These are phyloP conservation scores for Oidium heveae DNA, from an alignment of 2,329 filamentous ascomycete genomes.

Conservation along the genomic window DNA sequence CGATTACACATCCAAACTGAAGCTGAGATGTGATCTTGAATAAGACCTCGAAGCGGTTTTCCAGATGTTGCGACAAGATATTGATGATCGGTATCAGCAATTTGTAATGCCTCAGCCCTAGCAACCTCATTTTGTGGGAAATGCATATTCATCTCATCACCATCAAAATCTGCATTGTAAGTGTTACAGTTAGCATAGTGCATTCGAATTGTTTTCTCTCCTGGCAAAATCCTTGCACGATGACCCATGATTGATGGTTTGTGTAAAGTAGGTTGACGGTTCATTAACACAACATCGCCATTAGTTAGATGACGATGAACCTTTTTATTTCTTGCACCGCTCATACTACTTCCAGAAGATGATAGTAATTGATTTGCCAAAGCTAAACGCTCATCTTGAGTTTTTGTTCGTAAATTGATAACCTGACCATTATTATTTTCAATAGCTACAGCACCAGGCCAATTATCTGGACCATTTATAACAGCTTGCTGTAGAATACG, in stretches of 20 bases:
- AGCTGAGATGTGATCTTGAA: conserved; percentile 95
- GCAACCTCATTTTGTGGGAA: conserved; percentile 95
- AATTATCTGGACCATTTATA: conserved; percentile 78
- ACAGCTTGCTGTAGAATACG: conserved; percentile 89
- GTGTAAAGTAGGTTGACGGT: conserved; percentile 88
- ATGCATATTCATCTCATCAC: conserved; percentile 99
- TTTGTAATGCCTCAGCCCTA: conserved; percentile 69
- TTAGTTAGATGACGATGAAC: conserved; percentile 90
- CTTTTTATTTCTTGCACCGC: conserved; percentile 72
- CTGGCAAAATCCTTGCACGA: conserved; percentile 68
- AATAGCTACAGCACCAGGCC: conserved; percentile 82
- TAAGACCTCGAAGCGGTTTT: conserved; percentile 80
- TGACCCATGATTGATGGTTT: conserved; percentile 99
- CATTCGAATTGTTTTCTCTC: conserved; percentile 96
- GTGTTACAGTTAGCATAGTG: conserved; percentile 99
- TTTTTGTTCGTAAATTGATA: conserved; percentile 67
- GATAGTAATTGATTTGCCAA: conserved; percentile 84
- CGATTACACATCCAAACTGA: conserved; percentile 74
- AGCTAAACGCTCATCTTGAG: conserved; percentile 62
- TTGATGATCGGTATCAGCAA: conserved; percentile 92
- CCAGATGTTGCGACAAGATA: conserved; percentile 86
- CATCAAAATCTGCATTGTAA: conserved; percentile 98
- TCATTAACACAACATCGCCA: conserved; percentile 95
- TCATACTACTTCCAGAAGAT: conserved; percentile 48
- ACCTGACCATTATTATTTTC: conserved; percentile 91